A percentile compares a stretch with the other conserved stretches of the same genome.
Conservation (phyloP, 2,329 filamentous ascomycete genomes). For the Penicillium sclerotiorum region DNA sequence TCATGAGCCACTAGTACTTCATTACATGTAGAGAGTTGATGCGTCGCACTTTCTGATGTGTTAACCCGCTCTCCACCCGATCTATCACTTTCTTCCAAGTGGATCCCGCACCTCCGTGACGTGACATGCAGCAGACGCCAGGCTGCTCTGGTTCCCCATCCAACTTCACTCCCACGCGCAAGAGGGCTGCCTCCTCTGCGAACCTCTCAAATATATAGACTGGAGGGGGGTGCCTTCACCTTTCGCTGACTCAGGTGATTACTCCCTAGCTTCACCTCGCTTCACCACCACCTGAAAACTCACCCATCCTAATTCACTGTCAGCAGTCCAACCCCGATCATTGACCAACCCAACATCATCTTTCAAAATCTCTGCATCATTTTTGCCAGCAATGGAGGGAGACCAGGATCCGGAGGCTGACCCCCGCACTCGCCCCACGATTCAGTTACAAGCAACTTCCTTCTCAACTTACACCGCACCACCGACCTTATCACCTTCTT, state of each 20-base stretch:
- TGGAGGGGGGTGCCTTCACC: too few species aligned
- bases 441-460: constrained; percentile 30
- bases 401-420: constrained; percentile 29
- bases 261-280: too few species aligned
- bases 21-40: too few species aligned
- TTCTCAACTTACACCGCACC: constrained; percentile 33
- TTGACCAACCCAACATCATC: not conserved
- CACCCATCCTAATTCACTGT: too few species aligned
- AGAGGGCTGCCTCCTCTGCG: too few species aligned
- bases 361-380: constrained; percentile 6
- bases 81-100: constrained; percentile 19
- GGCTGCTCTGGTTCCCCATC: constrained; percentile 8
- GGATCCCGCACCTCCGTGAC: constrained; percentile 23
- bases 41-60: constrained; percentile 5
- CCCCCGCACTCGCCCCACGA: constrained; percentile 24
- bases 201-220: too few species aligned
- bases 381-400: constrained; percentile 41
- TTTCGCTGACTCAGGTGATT: too few species aligned
- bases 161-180: constrained; percentile 3
- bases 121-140: constrained; percentile 25
- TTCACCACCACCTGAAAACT: too few species aligned
- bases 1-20: too few species aligned
- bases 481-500: constrained; percentile 40
- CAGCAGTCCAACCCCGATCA: too few species aligned
- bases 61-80: constrained; percentile 8